phyloP scores from a whole-genome alignment of 75 land plant species.

The Picea glauca region DNA sequence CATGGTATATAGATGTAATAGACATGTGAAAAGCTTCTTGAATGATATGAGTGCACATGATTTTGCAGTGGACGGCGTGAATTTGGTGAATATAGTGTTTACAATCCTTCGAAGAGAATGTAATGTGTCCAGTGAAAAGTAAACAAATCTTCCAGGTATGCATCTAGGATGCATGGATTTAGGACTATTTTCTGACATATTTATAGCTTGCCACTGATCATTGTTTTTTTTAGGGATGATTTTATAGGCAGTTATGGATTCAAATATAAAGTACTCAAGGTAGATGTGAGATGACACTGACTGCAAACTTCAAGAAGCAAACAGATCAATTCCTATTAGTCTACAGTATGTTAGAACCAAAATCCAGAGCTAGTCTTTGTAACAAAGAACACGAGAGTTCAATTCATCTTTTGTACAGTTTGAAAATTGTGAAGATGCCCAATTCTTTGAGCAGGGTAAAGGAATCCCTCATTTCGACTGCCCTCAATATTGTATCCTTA shows the following conservation, averaged over 20 bases:
- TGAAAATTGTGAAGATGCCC: neutral
- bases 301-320: neutral
- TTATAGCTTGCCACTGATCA: neutral
- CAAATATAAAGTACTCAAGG: neutral
- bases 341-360: neutral
- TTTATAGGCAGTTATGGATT: neutral
- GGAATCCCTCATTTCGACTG: neutral
- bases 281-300: neutral
- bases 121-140: neutral
- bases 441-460: neutral
- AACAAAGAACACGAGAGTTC: no score
- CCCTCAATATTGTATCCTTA: neutral
- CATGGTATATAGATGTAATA: no score
- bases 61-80: conserved; percentile 8
- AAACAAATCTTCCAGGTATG: neutral
- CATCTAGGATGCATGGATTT: neutral
- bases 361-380: neutral
- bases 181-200: neutral
- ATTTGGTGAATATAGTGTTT: conserved; percentile 11
- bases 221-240: neutral
- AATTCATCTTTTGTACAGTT: neutral
- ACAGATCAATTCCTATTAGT: neutral
- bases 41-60: neutral
- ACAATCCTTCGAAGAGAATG: neutral
- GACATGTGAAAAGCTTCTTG: no score